Base-by-base conservation (phyloP, 257 asterid species). In the Ligustrum vulgare region DNA sequence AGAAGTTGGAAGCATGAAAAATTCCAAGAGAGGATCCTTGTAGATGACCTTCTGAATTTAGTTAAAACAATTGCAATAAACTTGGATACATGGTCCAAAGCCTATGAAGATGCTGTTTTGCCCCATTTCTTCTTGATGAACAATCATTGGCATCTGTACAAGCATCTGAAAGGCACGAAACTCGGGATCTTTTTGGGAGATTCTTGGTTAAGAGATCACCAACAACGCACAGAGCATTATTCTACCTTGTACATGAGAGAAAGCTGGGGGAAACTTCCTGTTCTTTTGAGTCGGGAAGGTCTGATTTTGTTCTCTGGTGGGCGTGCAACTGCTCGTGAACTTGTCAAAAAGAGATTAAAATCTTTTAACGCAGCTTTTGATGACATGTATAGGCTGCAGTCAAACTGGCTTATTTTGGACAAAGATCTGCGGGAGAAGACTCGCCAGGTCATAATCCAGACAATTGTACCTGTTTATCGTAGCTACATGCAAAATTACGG, bases 401-500 rank as follows among this genome's bases (percentile, higher is more conserved):
- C 89, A 9, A 81, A 41, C 36, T 89, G 89, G 90, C 82, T 89
- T 15, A 78, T 94, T 20, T 39, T 82, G 35, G 98, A 94, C 79
- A 88, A 83, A 54, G 98, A 88, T 62, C 41, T 92, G 47, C 80
- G 93, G 72, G 94, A 89, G 77, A 90, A 85, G 87, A 79, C 85
- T 3, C 47, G 87, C 36, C 94, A 86, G 80, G 84, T 76, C 36
- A 85, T 88, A 51, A 84, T 82, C 31, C 96, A 94, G 81, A 83
- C 96, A 1, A 78, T 89, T 6, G 97, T 94, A 51, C 98, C 98
- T 11, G 96, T 94, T 35, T 94, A 91, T 23, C 91, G 97, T 9
- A 92, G 97, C 87, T 94, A 89, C 87, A 89, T 94, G 96, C 97
- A 92, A 81, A 92, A 94, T 74, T 94, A 94, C 13, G 96, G 97